phyloP scores from a whole-genome alignment of 768 basidiomycete species.

The Boletus bicolor region DNA sequence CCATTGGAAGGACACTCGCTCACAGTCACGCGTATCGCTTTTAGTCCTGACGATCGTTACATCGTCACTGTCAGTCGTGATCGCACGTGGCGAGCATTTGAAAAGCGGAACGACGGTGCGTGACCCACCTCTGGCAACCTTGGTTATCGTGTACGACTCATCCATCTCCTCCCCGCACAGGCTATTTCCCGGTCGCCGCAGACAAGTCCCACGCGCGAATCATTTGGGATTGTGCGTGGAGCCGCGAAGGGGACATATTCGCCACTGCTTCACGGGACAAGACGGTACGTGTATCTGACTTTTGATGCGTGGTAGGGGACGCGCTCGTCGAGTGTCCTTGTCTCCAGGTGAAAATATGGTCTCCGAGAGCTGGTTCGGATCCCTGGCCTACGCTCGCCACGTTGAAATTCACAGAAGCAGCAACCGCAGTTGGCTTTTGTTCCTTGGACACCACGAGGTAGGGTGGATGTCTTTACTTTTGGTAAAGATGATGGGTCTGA shows the following conservation, averaged over 20 bases:
- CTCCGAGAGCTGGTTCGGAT: slow-evolving; percentile 29
- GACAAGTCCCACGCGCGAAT: slow-evolving; percentile 90
- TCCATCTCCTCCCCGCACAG: slow-evolving; percentile 35
- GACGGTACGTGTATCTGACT: slow-evolving; percentile 50
- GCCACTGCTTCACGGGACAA: slow-evolving; percentile 96
- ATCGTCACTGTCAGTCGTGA: slow-evolving; percentile 89
- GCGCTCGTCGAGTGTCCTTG: not conserved
- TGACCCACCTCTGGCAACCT: not conserved
- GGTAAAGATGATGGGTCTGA: not conserved
- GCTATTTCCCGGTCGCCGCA: slow-evolving; percentile 58
- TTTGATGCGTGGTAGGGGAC: not conserved
- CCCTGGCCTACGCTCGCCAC: slow-evolving; percentile 59
- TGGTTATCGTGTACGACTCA: not conserved
- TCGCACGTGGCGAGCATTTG: slow-evolving; percentile 85
- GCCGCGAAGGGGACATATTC: slow-evolving; percentile 70
- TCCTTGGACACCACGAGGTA: slow-evolving; percentile 42
- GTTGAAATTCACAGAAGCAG: slow-evolving; percentile 70
- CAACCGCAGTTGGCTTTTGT: slow-evolving; percentile 76
- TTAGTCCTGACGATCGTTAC: slow-evolving; percentile 79
- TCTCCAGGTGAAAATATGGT: slow-evolving; percentile 85
- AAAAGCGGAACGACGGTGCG: slow-evolving; percentile 44
- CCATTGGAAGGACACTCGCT: slow-evolving; percentile 82
- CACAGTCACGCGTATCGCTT: slow-evolving; percentile 87
- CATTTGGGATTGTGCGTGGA: slow-evolving; percentile 95
- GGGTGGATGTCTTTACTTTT: slow-evolving; percentile 8